Evolutionary conservation across 306 rosid genomes (phyloP), one percentile per base, ranked within the genome.

Genomic region (Cucurbita maxima): DNA sequence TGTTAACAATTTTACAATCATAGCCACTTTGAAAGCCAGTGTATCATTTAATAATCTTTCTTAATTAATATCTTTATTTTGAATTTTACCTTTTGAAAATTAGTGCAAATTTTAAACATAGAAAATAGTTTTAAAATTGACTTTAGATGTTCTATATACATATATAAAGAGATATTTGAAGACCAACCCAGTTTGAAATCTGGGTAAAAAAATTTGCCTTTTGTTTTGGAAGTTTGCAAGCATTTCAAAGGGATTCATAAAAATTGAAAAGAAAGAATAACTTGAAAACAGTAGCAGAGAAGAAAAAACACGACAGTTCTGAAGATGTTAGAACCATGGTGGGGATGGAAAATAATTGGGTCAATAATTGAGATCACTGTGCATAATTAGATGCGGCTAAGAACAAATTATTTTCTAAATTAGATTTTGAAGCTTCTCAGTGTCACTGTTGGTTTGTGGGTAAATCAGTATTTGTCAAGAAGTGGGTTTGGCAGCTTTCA

Each of bases 331-430:
- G 72, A 66, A 66, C 36, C 37, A 43, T 40, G 37, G 53, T 66
- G 50, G 71, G 69, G 69, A 38, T 41, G 38, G 55, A 67, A 54
- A 45, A 44, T 44, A 45, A 67, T 67, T 67, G n/a, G 40, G 20
- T 68, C 73, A 68, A 68, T 68, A 68, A 68, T 68, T 45, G 73
- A 45, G 22, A 45, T 10, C 73, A 16, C 41, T 45, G 72, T 67
- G 57, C 22, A 43, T 47, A 45, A 22, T 68, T 68, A 68, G 73
- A 47, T 68, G 73, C 73, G 47, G 56, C 73, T 45, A 45, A 45
- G 19, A 68, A 43, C 73, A 22, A 9, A 59, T 18, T 16, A 6
- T 47, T 25, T 14, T 57, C 56, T 43, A 19, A 47, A 45, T 68
- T 47, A 68, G 41, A 45, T 22, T 13, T 68, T 68, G 55, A 44